These are phyloP conservation scores for Kernera saxatilis DNA, from an alignment of 345 rosid genomes.

Conservation along the genomic window DNA sequence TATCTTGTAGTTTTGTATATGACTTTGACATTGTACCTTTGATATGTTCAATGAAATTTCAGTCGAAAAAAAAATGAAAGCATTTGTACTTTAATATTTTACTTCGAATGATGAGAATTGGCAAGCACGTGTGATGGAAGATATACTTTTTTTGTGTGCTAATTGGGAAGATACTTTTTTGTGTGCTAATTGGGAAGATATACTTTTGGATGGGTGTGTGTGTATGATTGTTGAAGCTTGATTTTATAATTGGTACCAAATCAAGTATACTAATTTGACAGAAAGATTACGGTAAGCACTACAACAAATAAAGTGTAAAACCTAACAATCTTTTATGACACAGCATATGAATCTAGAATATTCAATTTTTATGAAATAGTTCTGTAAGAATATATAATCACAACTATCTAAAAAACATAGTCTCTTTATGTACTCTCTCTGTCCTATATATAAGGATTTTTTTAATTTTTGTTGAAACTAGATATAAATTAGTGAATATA, in stretches of 20 bases:
- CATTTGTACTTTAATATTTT: background rate
- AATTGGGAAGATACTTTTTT: background rate
- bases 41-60: too few relatives aligned
- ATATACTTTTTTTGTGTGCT: background rate
- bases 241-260: background rate
- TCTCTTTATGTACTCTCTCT: too few relatives aligned
- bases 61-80: background rate
- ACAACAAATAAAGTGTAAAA: background rate
- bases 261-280: background rate
- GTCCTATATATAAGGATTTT: too few relatives aligned
- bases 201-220: background rate
- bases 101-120: background rate
- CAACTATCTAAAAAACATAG: background rate
- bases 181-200: background rate
- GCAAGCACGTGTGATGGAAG: background rate
- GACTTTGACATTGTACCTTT: too few relatives aligned
- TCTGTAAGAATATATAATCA: too few relatives aligned
- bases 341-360: too few relatives aligned
- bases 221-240: background rate
- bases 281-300: background rate
- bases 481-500: too few relatives aligned
- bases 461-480: too few relatives aligned
- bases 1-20: too few relatives aligned
- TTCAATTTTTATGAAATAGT: too few relatives aligned
- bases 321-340: too few relatives aligned